Evolutionary conservation across 192 early-diverging fungal species (phyloP).

Genomic region (Helicostylum pulchrum): DNA sequence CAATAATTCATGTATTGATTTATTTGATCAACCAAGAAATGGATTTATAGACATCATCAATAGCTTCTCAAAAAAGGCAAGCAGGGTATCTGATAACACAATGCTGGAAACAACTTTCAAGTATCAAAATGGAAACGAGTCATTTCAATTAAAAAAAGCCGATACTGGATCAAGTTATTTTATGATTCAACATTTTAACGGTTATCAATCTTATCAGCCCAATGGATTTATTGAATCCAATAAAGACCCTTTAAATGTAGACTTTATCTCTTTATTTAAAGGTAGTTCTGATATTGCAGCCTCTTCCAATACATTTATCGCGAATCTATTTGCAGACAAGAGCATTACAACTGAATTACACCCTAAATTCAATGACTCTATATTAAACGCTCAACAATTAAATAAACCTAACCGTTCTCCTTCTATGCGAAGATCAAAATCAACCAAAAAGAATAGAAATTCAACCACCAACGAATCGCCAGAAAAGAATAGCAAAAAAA

Average conservation of each 20-base stretch:
- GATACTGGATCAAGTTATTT: slow-evolving; percentile 55
- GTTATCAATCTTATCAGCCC: slow-evolving; percentile 60
- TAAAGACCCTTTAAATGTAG: slow-evolving; percentile 71
- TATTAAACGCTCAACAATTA: slow-evolving; percentile 76
- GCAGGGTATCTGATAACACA: slow-evolving; percentile 46
- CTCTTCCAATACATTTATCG: slow-evolving; percentile 69
- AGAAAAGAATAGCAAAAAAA: slow-evolving; percentile 9
- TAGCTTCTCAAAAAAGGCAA: slow-evolving; percentile 31
- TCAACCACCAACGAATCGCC: slow-evolving; percentile 1
- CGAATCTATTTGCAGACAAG: slow-evolving; percentile 69
- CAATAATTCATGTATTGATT: slow-evolving; percentile 59
- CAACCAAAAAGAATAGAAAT: slow-evolving; percentile 26
- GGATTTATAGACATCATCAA: slow-evolving; percentile 71
- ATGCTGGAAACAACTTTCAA: slow-evolving; percentile 58
- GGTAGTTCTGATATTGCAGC: slow-evolving; percentile 46
- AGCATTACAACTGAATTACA: slow-evolving; percentile 72
- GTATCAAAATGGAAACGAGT: slow-evolving; percentile 46
- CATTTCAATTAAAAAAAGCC: slow-evolving; percentile 28
- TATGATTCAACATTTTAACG: slow-evolving; percentile 77
- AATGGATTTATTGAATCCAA: slow-evolving; percentile 72
- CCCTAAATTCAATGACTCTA: slow-evolving; percentile 66
- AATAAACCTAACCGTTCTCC: slow-evolving; percentile 68
- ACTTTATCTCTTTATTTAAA: slow-evolving; percentile 84
- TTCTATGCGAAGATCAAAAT: slow-evolving; percentile 48
- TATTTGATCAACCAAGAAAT: slow-evolving; percentile 61